phyloP scores from a whole-genome alignment of 805 yeast species.

The Metschnikowia kofuensis region DNA sequence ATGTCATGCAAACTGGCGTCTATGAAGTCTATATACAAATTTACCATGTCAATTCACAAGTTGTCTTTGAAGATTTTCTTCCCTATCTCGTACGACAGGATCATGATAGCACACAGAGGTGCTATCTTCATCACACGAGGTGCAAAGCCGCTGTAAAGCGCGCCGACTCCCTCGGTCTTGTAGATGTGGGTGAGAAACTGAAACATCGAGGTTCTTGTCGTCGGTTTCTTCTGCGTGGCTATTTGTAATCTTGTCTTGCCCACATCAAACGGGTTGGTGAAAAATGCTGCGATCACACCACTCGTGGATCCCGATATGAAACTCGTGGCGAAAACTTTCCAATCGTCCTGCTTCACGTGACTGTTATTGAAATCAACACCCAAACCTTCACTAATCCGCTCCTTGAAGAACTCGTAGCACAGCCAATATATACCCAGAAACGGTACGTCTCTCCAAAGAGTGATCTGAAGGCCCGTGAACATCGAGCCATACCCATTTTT shows the following conservation, averaged over 20 bases:
- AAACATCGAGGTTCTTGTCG: slow-evolving; percentile 56
- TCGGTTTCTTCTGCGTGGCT: slow-evolving; percentile 34
- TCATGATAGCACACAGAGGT: slow-evolving; percentile 98
- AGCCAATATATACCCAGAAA: slow-evolving; percentile 96
- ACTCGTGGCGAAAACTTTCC: slow-evolving; percentile 55
- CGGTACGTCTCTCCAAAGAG: slow-evolving; percentile 97
- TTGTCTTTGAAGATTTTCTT: slow-evolving; percentile 48
- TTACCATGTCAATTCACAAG: slow-evolving; percentile 2
- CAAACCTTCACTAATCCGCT: slow-evolving; percentile 19
- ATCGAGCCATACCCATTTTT: slow-evolving; percentile 59
- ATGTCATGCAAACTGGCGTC: not conserved
- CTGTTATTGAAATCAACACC: slow-evolving; percentile 22
- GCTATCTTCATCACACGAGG: slow-evolving; percentile 91
- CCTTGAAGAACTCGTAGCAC: slow-evolving; percentile 58
- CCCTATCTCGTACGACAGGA: slow-evolving; percentile 88
- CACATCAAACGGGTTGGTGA: slow-evolving; percentile 95
- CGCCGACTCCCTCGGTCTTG: slow-evolving; percentile 70
- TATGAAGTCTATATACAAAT: not conserved
- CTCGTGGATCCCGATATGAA: slow-evolving; percentile 81
- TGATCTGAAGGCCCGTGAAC: slow-evolving; percentile 82
- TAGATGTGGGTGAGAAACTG: slow-evolving; percentile 61
- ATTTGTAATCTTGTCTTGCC: slow-evolving; percentile 90
- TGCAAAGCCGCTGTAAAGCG: slow-evolving; percentile 81
- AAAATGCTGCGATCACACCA: slow-evolving; percentile 80
- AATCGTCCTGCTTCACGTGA: slow-evolving; percentile 23